Evolutionary conservation across 495 filamentous ascomycete genomes (phyloP), one percentile per base, ranked within the genome.

Genomic region (Xylaria bambusicola): DNA sequence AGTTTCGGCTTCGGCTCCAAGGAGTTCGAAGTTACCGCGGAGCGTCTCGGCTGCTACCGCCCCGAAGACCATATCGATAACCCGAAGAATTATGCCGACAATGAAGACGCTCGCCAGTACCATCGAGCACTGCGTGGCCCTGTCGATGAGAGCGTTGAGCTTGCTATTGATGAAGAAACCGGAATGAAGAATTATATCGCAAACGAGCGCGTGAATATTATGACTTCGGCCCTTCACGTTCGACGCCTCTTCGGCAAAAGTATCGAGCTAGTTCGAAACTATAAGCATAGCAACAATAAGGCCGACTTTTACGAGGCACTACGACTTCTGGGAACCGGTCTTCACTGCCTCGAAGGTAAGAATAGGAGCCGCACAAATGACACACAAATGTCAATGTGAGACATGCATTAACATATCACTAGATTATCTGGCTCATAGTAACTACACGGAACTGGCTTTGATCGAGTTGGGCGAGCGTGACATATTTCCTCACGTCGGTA

Each of bases 161-260:
- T 97, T 17, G 83, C 80, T 15, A 83, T 97, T 64, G 88, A 97
- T 65, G 75, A 76, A 1, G 77, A 85, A 58, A 91, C 87, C n/a
- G 91, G 92, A 41, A 77, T 96, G 73, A 97, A 97, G 75, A 90
- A 88, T 64, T 96, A 96, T 66, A 96, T 96, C 70, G 90, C 92
- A 21, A 89, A 90, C 41, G 92, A 96, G 69, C 74, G 82, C 45
- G 71, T 82, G 24, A 82, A 80, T 47, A 92, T 94, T 66, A 85
- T 87, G 65, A 92, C 83, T 23, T 94, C 88, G 51, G 88, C 92
- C 26, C 78, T 77, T 10, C 78, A 94, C 62, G 82, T 96, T 51
- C 84, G 92, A 33, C 76, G 81, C 36, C 81, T 92, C 1, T 90
- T 95, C 57, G 71, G 79, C n/a, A 76, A 80, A 47, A 88, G 82